Evolutionary conservation across 2,329 filamentous ascomycete genomes (phyloP).

Genomic region (Alternaria triticimaculans): DNA sequence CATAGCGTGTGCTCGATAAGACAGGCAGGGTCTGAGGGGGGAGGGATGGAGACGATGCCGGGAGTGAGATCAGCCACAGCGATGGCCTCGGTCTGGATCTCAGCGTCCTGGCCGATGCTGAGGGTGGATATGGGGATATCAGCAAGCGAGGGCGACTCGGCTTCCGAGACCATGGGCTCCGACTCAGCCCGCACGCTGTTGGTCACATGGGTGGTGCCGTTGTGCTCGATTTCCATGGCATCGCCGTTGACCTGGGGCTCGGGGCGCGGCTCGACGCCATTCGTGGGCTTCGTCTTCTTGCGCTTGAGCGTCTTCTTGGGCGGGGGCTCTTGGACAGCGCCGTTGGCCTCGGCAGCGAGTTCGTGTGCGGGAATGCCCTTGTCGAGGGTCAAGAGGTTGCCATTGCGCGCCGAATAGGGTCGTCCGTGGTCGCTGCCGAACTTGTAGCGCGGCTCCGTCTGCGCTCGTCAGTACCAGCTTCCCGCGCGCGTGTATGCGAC

Average conservation of each 20-base stretch:
- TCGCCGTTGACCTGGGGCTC: slow-evolving; percentile 53
- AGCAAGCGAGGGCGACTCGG: slow-evolving; percentile 47
- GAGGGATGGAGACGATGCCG: slow-evolving; percentile 38
- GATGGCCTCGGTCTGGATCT: slow-evolving; percentile 47
- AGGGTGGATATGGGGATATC: slow-evolving; percentile 50
- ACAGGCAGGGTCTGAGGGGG: slow-evolving; percentile 28
- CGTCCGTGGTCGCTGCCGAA: slow-evolving; percentile 50
- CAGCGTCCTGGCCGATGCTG: slow-evolving; percentile 47
- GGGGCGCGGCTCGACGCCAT: slow-evolving; percentile 41
- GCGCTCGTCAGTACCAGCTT: slow-evolving; percentile 25
- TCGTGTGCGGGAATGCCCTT: slow-evolving; percentile 45
- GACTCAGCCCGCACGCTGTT: slow-evolving; percentile 45
- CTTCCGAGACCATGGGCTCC: slow-evolving; percentile 45
- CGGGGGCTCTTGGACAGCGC: slow-evolving; percentile 38
- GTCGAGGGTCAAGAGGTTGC: slow-evolving; percentile 45
- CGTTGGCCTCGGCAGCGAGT: slow-evolving; percentile 43
- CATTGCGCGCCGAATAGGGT: slow-evolving; percentile 48
- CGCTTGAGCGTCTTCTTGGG: slow-evolving; percentile 44
- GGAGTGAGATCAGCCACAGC: slow-evolving; percentile 39
- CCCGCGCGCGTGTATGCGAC: slow-evolving; percentile 9
- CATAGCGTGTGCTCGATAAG: slow-evolving; percentile 45
- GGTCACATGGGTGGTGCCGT: slow-evolving; percentile 35
- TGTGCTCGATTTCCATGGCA: slow-evolving; percentile 55
- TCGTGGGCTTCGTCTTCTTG: slow-evolving; percentile 43
- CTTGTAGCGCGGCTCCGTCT: slow-evolving; percentile 44